phyloP scores from a whole-genome alignment of 768 basidiomycete genomes.

The Leccinum incarnatum region DNA sequence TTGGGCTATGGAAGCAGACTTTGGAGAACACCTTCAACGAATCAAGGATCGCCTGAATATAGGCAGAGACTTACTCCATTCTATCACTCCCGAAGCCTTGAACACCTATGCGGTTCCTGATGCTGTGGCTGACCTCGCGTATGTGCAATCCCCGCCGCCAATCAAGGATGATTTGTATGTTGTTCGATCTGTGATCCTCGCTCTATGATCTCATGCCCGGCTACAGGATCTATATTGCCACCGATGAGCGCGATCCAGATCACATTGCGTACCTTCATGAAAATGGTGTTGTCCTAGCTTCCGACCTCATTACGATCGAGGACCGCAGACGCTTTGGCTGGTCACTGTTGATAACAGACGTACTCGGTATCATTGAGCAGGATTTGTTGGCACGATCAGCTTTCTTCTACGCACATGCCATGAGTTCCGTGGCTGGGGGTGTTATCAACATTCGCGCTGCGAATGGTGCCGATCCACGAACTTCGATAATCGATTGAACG shows the following conservation, averaged over 20 bases:
- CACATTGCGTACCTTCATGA: slow-evolving; percentile 34
- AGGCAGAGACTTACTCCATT: slow-evolving; percentile 20
- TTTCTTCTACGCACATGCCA: slow-evolving; percentile 43
- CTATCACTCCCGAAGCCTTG: slow-evolving; percentile 18
- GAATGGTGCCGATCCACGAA: slow-evolving; percentile 39
- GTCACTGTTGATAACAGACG: slow-evolving; percentile 42
- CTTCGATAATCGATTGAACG: slow-evolving; percentile 35
- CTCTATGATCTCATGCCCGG: slow-evolving; percentile 5
- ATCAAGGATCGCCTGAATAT: slow-evolving; percentile 27
- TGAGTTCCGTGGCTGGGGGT: slow-evolving; percentile 43
- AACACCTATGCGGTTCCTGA: slow-evolving; percentile 24
- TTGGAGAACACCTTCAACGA: slow-evolving; percentile 37
- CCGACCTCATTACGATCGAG: slow-evolving; percentile 41
- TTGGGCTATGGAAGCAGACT: slow-evolving; percentile 37
- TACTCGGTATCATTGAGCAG: slow-evolving; percentile 44
- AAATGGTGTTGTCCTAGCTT: slow-evolving; percentile 37
- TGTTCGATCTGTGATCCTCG: background rate
- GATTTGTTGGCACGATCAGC: slow-evolving; percentile 34
- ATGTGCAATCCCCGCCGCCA: slow-evolving; percentile 18
- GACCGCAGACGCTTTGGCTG: slow-evolving; percentile 43
- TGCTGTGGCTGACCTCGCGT: slow-evolving; percentile 11
- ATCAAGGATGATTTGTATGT: slow-evolving; percentile 23
- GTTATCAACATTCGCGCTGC: slow-evolving; percentile 41
- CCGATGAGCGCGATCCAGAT: slow-evolving; percentile 41
- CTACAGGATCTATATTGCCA: slow-evolving; percentile 35